Evolutionary conservation across 192 early-diverging fungal species (phyloP), one percentile per base, ranked within the genome.

Genomic region (Polychytrium aggregatum): DNA sequence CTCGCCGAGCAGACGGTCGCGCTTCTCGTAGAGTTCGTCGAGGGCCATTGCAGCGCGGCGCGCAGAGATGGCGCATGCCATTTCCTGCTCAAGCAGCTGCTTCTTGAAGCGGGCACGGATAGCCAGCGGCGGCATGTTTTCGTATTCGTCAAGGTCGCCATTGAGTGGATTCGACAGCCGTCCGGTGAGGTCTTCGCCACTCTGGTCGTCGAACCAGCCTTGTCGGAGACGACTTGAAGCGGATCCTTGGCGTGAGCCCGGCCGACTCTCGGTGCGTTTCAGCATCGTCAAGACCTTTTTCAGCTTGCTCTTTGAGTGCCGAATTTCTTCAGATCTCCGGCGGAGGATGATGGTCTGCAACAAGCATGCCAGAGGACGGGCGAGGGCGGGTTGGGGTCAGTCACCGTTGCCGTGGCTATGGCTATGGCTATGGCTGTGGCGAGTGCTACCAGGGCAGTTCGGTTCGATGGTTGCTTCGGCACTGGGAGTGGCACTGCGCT

Each of bases 311-410:
- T 47, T 48, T 17, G 63, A 25, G 20, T 60, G 47, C 18, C 57
- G 63, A 30, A 72, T 65, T 34, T 85, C 80, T 45, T 78, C 65
- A 17, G 59, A 57, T 28, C 73, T 59, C 43, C 67, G 65, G 60
- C 83, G 80, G 6, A 83, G 65, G 45, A 74, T 62, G 4, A 69
- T 51, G 35, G 60, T 52, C 63, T 83, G 79, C 6, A 67, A n/a
- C n/a, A n/a, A n/a, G n/a, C n/a, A n/a, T n/a, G n/a, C n/a, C n/a
- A n/a, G n/a, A n/a, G n/a, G n/a, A n/a, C n/a, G n/a, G n/a, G n/a
- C n/a, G n/a, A n/a, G n/a, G n/a, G n/a, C n/a, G n/a, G n/a, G n/a
- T n/a, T n/a, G n/a, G n/a, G n/a, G n/a, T n/a, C n/a, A n/a, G n/a
- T n/a, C n/a, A n/a, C n/a, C n/a, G n/a, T n/a, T n/a, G n/a, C n/a